Evolutionary conservation across 495 filamentous ascomycete genomes (phyloP).

Genomic region (Immersiella caudata): DNA sequence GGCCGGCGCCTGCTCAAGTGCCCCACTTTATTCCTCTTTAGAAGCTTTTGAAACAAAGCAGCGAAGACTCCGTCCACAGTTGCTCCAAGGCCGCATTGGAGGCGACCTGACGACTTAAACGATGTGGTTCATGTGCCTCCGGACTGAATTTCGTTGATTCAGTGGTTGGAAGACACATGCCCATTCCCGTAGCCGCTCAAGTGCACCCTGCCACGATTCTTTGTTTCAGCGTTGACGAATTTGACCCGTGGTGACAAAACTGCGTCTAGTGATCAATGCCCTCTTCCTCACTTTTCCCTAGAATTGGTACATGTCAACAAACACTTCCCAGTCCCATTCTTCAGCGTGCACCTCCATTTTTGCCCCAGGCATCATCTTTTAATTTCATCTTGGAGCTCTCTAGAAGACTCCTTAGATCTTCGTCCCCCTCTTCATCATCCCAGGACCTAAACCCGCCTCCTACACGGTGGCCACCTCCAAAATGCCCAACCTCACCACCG

Average conservation of each 20-base stretch:
- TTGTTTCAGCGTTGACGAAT: not conserved
- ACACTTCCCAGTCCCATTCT: not conserved
- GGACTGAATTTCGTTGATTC: too few relatives aligned
- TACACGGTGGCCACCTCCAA: not conserved
- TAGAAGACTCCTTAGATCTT: not conserved
- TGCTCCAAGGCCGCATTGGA: not conserved
- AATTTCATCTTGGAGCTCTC: not conserved
- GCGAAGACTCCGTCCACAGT: not conserved
- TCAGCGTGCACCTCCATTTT: too few relatives aligned
- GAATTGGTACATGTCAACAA: too few relatives aligned
- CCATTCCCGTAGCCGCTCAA: not conserved
- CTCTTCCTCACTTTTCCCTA: not conserved
- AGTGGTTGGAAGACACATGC: not conserved
- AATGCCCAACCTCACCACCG: conserved; percentile 24
- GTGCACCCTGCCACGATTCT: not conserved
- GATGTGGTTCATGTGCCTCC: too few relatives aligned
- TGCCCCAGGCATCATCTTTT: not conserved
- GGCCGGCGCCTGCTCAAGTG: not conserved
- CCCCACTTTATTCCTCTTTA: not conserved
- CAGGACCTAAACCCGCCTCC: not conserved
- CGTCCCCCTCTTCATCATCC: not conserved
- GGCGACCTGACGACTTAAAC: not conserved
- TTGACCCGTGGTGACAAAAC: not conserved
- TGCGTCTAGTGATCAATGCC: not conserved
- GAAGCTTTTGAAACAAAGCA: not conserved